Conservation (phyloP, 2,329 filamentous ascomycete species). For the Dactylella cylindrospora region DNA sequence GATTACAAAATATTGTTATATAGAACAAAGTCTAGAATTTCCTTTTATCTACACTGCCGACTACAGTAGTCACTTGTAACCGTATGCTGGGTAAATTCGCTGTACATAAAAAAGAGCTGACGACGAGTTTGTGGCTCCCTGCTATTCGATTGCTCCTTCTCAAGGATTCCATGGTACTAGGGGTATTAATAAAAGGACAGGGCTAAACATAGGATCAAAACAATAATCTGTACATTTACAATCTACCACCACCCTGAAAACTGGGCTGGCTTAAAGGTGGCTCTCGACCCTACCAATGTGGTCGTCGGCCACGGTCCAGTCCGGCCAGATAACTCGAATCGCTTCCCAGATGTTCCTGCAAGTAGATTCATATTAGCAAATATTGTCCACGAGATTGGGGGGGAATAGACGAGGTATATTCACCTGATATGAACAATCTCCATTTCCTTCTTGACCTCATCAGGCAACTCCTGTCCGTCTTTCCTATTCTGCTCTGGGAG, state of each 20-base stretch:
- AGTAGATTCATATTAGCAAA: constrained; percentile 30
- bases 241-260: no score
- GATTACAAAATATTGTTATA: no score
- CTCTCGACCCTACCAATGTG: constrained; percentile 72
- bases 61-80: no score
- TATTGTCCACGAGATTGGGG: constrained; percentile 9
- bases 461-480: constrained; percentile 84
- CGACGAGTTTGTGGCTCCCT: no score
- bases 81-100: no score
- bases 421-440: constrained; percentile 88
- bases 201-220: no score
- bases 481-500: constrained; percentile 86
- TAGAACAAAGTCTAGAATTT: no score
- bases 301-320: constrained; percentile 74
- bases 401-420: constrained; percentile 50
- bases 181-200: no score
- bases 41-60: no score
- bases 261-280: constrained; percentile 45
- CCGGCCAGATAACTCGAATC: constrained; percentile 86
- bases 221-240: constrained; percentile 58
- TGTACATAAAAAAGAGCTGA: no score
- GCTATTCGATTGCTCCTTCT: no score
- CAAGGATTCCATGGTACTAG: no score
- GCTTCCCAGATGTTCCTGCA: constrained; percentile 89
- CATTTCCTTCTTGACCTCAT: constrained; percentile 82